These are phyloP conservation scores for Moricandia moricandioides DNA, from an alignment of 345 rosid species.

Conservation along the genomic window DNA sequence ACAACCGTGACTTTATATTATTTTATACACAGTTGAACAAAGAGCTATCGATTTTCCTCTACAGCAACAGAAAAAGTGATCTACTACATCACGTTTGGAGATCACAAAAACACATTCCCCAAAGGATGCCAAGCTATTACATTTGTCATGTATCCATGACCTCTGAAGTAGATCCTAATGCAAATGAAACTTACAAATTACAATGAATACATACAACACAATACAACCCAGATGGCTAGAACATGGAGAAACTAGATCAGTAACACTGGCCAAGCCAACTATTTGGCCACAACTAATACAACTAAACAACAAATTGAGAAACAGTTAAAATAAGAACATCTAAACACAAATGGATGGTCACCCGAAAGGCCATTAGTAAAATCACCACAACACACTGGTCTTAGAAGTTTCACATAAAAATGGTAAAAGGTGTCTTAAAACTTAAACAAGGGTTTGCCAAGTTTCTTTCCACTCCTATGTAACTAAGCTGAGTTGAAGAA, in stretches of 20 bases:
- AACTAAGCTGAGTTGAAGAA: conserved; percentile 32
- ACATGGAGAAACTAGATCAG: conserved; percentile 24
- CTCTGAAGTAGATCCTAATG: conserved; percentile 16
- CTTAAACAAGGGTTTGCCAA: conserved; percentile 30
- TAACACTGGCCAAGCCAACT: conserved; percentile 28
- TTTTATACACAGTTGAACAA: conserved; percentile 16
- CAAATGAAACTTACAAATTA: conserved; percentile 29
- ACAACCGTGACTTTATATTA: conserved; percentile 24
- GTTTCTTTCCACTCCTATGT: conserved; percentile 33
- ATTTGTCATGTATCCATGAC: conserved; percentile 25
- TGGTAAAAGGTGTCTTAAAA: conserved; percentile 23
- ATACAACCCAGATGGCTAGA: conserved; percentile 26
- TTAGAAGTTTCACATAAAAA: conserved; percentile 30
- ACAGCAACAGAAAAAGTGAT: background rate
- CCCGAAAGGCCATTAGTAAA: conserved; percentile 24
- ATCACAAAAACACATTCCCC: conserved; percentile 25
- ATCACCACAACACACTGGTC: conserved; percentile 9
- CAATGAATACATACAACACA: conserved; percentile 20
- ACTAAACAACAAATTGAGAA: conserved; percentile 30
- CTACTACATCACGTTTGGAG: conserved; percentile 34
- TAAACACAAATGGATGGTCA: conserved; percentile 32
- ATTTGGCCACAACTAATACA: conserved; percentile 35
- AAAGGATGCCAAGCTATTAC: conserved; percentile 34
- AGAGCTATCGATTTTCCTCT: background rate
- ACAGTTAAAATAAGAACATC: conserved; percentile 30